Conservation (phyloP, 2,329 filamentous ascomycete species). For the Ophiognomonia clavigignenti-juglandacearum region DNA sequence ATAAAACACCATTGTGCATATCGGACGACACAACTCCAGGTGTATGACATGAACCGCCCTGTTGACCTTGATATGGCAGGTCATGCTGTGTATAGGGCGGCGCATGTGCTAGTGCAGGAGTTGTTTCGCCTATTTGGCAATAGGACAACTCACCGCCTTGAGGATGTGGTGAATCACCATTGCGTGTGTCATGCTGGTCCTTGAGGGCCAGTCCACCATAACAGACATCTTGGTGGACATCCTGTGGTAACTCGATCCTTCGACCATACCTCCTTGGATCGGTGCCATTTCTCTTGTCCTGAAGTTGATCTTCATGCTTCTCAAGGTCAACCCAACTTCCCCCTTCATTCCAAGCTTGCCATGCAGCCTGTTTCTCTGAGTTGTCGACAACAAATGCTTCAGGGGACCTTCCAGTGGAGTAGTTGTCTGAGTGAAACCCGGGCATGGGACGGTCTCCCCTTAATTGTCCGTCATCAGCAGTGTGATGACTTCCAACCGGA, state of each 20-base stretch:
- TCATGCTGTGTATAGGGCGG: no score
- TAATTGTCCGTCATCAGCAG: background rate
- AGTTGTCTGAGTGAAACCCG: background rate
- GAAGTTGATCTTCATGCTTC: slow-evolving; percentile 14
- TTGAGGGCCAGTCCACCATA: no score
- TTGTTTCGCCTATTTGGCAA: no score
- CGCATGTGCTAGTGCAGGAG: no score
- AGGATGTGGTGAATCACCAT: no score
- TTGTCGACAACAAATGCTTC: slow-evolving; percentile 21
- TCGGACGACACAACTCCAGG: no score
- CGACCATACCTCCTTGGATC: background rate
- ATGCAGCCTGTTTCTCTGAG: slow-evolving; percentile 16
- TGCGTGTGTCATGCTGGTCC: background rate
- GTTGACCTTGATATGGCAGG: no score
- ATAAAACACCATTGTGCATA: no score
- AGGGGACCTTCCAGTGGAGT: slow-evolving; percentile 18
- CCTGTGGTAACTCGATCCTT: background rate
- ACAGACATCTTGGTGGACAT: background rate
- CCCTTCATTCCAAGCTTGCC: background rate
- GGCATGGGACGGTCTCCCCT: no score
- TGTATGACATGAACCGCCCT: no score
- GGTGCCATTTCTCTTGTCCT: background rate
- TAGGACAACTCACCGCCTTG: no score
- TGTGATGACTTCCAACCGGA: background rate
- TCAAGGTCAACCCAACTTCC: slow-evolving; percentile 23